Evolutionary conservation across 306 rosid genomes (phyloP), one percentile per base, ranked within the genome.

Genomic region (Cicer cuneatum): DNA sequence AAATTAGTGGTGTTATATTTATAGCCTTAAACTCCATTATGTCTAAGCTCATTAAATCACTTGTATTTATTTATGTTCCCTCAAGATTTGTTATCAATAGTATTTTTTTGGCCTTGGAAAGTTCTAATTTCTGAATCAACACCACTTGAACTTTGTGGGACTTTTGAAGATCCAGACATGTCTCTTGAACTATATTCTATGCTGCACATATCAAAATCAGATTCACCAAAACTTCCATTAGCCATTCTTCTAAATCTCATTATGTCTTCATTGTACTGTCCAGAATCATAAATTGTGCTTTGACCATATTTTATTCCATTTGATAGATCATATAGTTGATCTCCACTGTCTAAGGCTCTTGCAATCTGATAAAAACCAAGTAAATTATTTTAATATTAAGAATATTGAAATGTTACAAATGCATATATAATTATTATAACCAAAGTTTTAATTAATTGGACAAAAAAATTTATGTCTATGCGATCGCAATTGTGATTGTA

Each of bases 271-370:
- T 74, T 86, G 64, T 92, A 94, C 72, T 87, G 88, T 33, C 86
- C 83, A 37, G 97, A 85, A 78, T 95, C 87, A 78, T 92, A 95
- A 19, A 78, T 18, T 2, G 84, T 90, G 79, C 98, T 95, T 64
- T 95, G 92, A 4, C 99, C 99, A 77, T 79, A 90, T 76, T 84
- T 95, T 52, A 95, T 89, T 40, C 99, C 99, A 72, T 95, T 92
- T 1, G 96, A 86, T 64, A 95, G 89, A 85, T 92, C 98, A 51
- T 61, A 77, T 61, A 77, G 40, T 75, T 88, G 87, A 10, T 85
- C 87, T 73, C 86, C 92, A 67, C 80, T 71, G 51, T 94, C 99
- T 69, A 94, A 72, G 75, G 95, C 87, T 83, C 96, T 94, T 18
- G 79, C 89, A 82, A 94, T 88, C 99, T 94, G 88, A 83, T 65